Evolutionary conservation across 2,329 filamentous ascomycete species (phyloP).

Genomic region (Davidsoniella australis): DNA sequence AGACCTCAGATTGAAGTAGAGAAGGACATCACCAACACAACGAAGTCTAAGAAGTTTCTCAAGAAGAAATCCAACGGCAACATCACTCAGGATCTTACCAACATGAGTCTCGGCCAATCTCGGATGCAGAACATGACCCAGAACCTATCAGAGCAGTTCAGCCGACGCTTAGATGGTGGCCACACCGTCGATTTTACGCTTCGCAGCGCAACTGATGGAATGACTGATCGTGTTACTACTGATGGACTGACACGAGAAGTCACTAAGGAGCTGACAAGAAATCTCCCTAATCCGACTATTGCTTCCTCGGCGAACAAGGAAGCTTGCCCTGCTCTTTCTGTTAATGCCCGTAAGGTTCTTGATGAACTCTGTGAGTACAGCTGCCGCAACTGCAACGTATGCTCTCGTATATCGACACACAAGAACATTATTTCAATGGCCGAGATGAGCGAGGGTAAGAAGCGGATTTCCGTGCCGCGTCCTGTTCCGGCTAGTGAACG

Average conservation of each 20-base stretch:
- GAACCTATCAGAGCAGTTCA: slow-evolving; percentile 13
- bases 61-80: slow-evolving; percentile 11
- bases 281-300: not conserved
- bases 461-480: slow-evolving; percentile 43
- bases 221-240: not conserved
- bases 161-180: slow-evolving; percentile 10
- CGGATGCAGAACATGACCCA: slow-evolving; percentile 5
- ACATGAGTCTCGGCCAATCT: slow-evolving; percentile 13
- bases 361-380: slow-evolving; percentile 37
- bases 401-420: slow-evolving; percentile 34
- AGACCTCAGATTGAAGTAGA: slow-evolving; percentile 13
- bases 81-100: slow-evolving; percentile 14
- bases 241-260: slow-evolving; percentile 4
- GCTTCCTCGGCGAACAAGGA: slow-evolving; percentile 12
- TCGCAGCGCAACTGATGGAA: slow-evolving; percentile 1
- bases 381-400: slow-evolving; percentile 39
- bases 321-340: slow-evolving; percentile 30
- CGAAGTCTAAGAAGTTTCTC: not conserved
- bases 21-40: slow-evolving; percentile 9
- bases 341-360: slow-evolving; percentile 34
- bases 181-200: slow-evolving; percentile 10
- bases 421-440: slow-evolving; percentile 22
- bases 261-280: slow-evolving; percentile 1
- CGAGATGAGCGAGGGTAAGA: slow-evolving; percentile 29
- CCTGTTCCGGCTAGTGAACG: slow-evolving; percentile 50